Conservation (phyloP, 2,329 filamentous ascomycete genomes). For the Aspergillus sergii region DNA sequence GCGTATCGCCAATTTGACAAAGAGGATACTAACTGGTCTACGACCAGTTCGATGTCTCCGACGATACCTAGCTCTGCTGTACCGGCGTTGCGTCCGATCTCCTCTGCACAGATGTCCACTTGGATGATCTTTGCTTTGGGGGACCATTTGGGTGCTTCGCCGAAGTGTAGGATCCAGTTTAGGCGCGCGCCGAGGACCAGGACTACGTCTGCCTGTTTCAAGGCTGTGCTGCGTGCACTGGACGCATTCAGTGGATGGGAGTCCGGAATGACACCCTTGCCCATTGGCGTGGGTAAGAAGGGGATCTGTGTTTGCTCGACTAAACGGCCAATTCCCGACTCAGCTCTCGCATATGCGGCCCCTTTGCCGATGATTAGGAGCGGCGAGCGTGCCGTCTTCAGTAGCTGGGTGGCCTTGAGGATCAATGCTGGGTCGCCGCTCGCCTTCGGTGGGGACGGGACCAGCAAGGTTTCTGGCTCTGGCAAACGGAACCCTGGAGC, state of each 20-base stretch:
- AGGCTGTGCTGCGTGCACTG: constrained; percentile 56
- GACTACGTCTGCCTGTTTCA: constrained; percentile 58
- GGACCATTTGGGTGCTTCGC: constrained; percentile 58
- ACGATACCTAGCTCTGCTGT: constrained; percentile 53
- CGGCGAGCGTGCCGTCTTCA: constrained; percentile 53
- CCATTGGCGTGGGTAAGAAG: constrained; percentile 62
- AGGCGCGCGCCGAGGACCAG: constrained; percentile 57
- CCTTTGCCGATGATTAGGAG: constrained; percentile 60
- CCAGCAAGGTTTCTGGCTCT: constrained; percentile 32
- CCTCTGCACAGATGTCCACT: constrained; percentile 57
- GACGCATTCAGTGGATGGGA: constrained; percentile 56
- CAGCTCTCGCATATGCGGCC: constrained; percentile 56
- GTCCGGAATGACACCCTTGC: constrained; percentile 60
- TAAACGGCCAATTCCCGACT: constrained; percentile 48
- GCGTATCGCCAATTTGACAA: constrained; percentile 51
- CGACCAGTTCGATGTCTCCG: constrained; percentile 55
- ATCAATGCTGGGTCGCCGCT: constrained; percentile 50
- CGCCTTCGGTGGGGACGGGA: constrained; percentile 46
- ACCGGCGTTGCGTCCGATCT: constrained; percentile 56
- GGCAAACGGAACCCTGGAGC: constrained; percentile 22
- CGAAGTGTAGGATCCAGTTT: constrained; percentile 63
- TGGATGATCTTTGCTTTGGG: constrained; percentile 55
- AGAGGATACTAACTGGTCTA: constrained; percentile 48
- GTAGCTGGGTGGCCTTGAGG: constrained; percentile 44
- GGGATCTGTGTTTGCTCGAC: constrained; percentile 54